Base-by-base conservation (phyloP, 257 asterid genomes). In the Plantago major region DNA sequence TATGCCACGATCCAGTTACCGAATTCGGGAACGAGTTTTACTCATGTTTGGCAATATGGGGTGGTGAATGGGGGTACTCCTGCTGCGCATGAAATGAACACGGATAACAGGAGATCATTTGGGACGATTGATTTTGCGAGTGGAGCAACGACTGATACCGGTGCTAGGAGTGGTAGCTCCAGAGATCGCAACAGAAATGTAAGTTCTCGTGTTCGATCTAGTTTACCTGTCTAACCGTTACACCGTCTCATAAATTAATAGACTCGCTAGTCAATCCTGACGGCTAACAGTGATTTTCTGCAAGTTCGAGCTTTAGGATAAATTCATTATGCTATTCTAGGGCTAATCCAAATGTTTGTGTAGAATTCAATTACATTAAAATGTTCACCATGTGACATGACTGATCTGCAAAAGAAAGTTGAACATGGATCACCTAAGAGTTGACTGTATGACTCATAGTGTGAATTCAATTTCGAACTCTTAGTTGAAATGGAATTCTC, bases 41-140 rank as follows among this genome's bases (percentile, higher is more conserved):
- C 69, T 10, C 96, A 87, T 18, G 88, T 79, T 1, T 90, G 96
- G 97, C 97, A 90, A 52, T 46, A 52, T 46, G 97, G 97, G 0
- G 63, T 0, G 14, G 71, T 90, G 15, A 49, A 78, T 7, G 84
- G 84, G 0, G 67, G 42, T 46, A 7, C 7, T 48, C 85, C 74
- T 50, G 12, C 0, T 19, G 0, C 0, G 9, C 97, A 90, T 47
- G 13, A 0, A 15, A 9, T 0, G 3, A 10, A 2, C 15, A 59
- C 61, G 17, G 82, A 72, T 0, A 70, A 82, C 17, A 0, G 26
- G 42, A 65, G 67, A 11, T 83, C 97, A 11, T 10, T 11, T 7
- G 81, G 81, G 0, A 62, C 17, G 0, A 68, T 90, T 40, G 86
- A 90, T 74, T 88, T 90, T 58, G 79, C 69, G 4, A 63, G 73